Evolutionary conservation across 805 yeast species (phyloP), one percentile per base, ranked within the genome.

Genomic region (Candida schatavii): DNA sequence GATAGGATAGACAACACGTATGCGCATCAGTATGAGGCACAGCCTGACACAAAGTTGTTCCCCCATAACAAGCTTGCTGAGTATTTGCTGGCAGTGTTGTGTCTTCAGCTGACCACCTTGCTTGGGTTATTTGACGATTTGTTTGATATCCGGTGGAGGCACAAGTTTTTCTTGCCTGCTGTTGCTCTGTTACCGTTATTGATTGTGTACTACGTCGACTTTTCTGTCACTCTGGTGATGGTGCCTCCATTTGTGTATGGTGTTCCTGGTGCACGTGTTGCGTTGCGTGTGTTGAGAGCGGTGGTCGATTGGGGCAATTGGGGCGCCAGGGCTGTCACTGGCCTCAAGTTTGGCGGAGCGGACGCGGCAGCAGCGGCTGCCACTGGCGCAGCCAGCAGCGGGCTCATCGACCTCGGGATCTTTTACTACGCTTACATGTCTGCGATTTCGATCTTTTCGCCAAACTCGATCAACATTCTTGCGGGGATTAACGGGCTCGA

Each of bases 401-500:
- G 27, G 27, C 66, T 81, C 35, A 64, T 93, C 14, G 93, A 93
- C 61, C 68, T 93, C 43, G 96, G 97, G 3, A 59, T 71, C 14
- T 62, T 87, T 21, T 93, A 93, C 68, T 93, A 93, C 60, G 66
- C 67, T 11, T 93, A 93, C 67, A 93, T 93, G 99, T 88, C 85
- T 0, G 75, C 95, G 0, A 80, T 93, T 44, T 84, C 96, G 2
- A 91, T 93, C 30, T 93, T 93, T 57, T 85, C 97, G 54, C 97
- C 99, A 19, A 91, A 93, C 59, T 88, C 97, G 9, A 89, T 93
- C 61, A 93, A 93, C 59, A 93, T 93, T 40, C 69, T 90, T 23
- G 99, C 99, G 0, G 99, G 99, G 4, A 79, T 93, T 36, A 93
- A 93, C 61, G 99, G 99, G 0, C 70, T 93, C 33, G 99, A 93